phyloP scores from a whole-genome alignment of 176 grass and related monocot genomes.

The Triticum timopheevii region DNA sequence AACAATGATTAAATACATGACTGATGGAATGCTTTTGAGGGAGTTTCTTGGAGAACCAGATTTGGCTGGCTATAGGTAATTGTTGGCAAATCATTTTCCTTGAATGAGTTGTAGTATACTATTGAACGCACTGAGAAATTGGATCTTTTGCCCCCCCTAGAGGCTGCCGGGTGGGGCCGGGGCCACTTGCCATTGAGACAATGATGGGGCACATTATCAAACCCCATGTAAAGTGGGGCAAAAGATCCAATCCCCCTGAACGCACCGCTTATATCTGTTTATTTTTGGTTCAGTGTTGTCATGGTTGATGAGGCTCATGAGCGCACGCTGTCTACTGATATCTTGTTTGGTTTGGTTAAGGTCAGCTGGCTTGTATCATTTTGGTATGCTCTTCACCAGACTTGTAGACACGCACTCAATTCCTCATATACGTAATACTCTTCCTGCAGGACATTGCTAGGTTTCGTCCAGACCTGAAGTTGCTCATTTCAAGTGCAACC shows the following conservation, averaged over 20 bases:
- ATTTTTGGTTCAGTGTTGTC: conserved; percentile 58
- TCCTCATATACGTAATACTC: conserved; percentile 6
- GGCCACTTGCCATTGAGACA: no score
- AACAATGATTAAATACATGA: conserved; percentile 97
- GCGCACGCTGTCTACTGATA: conserved; percentile 91
- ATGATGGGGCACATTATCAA: no score
- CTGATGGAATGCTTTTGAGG: conserved; percentile 90
- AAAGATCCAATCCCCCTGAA: neutral
- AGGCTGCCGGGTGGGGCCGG: no score
- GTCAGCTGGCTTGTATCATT: conserved; percentile 36
- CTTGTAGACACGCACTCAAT: neutral
- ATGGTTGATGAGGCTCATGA: conserved; percentile 99
- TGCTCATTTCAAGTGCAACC: conserved; percentile 97
- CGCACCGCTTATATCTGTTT: conserved; percentile 22
- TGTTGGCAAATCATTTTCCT: neutral
- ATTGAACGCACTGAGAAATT: neutral
- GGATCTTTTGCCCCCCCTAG: no score
- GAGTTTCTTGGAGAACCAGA: conserved; percentile 97
- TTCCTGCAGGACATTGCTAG: conserved; percentile 79
- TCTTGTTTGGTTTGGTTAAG: conserved; percentile 95
- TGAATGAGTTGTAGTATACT: neutral
- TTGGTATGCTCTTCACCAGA: conserved; percentile 19
- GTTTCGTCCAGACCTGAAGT: conserved; percentile 78
- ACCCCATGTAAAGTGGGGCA: no score
- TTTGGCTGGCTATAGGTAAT: conserved; percentile 90